Evolutionary conservation across 2,329 filamentous ascomycete genomes (phyloP).

Genomic region (Claviceps africana): DNA sequence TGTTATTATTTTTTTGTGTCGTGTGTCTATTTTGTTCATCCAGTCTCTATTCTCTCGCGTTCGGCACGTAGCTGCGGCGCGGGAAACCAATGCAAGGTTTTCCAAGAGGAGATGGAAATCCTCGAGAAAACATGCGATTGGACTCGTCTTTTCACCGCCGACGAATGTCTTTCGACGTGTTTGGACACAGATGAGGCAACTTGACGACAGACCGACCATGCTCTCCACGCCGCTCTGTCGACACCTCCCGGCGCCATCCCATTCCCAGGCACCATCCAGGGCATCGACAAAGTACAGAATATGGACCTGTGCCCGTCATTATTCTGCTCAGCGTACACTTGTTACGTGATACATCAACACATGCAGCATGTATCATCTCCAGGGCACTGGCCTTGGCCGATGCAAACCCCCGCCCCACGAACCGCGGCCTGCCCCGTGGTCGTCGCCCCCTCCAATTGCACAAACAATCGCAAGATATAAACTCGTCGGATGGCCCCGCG

Average conservation of each 20-base stretch:
- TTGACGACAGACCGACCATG: neutral
- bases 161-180: neutral
- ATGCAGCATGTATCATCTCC: neutral
- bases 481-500: neutral
- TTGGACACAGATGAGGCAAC: neutral
- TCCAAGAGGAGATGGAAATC: neutral
- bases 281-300: neutral
- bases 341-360: neutral
- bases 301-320: neutral
- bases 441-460: neutral
- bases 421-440: neutral
- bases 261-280: neutral
- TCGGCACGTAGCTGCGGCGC: too few relatives aligned
- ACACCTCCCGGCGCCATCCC: neutral
- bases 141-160: neutral
- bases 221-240: neutral
- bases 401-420: slow-evolving; percentile 8
- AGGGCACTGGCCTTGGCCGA: neutral
- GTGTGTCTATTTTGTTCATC: too few relatives aligned
- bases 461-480: neutral
- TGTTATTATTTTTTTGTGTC: too few relatives aligned
- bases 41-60: too few relatives aligned
- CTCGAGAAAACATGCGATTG: neutral
- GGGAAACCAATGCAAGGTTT: neutral
- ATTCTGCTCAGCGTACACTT: neutral